Evolutionary conservation across 2,329 filamentous ascomycete species (phyloP).

Genomic region (Tolypocladium cylindrosporum): DNA sequence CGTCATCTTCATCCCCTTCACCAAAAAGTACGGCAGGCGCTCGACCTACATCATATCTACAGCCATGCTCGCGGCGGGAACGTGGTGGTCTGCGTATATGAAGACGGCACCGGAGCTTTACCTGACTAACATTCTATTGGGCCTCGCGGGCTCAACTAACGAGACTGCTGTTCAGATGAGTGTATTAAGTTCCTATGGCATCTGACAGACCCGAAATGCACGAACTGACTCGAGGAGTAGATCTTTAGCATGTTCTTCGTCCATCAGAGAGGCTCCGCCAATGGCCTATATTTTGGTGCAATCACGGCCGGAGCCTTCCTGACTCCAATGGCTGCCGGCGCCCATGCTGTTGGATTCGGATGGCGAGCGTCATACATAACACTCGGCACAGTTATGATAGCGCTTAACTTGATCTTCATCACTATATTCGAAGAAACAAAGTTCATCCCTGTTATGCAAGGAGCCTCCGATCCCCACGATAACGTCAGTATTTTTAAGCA

Average conservation of each 20-base stretch:
- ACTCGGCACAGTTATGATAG: neutral
- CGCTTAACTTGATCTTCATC: constrained; percentile 6
- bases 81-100: constrained; percentile 13
- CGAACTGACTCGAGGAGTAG: no score
- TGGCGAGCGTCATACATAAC: constrained; percentile 15
- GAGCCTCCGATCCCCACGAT: neutral
- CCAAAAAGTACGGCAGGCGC: constrained; percentile 23
- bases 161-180: constrained; percentile 29
- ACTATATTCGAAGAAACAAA: constrained; percentile 17
- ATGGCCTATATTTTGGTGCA: constrained; percentile 18
- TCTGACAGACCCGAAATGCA: constrained; percentile 15
- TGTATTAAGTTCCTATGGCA: constrained; percentile 5
- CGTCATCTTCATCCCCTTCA: constrained; percentile 22
- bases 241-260: constrained; percentile 13
- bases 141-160: constrained; percentile 26
- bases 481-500: neutral
- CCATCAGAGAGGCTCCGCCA: constrained; percentile 18
- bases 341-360: constrained; percentile 8
- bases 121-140: constrained; percentile 15
- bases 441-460: constrained; percentile 10
- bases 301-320: constrained; percentile 20
- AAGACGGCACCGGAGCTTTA: constrained; percentile 12
- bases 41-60: constrained; percentile 17
- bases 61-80: constrained; percentile 10
- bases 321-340: constrained; percentile 18